Base-by-base conservation (phyloP, 2,329 filamentous ascomycete genomes). In the Thyridium curvatum region DNA sequence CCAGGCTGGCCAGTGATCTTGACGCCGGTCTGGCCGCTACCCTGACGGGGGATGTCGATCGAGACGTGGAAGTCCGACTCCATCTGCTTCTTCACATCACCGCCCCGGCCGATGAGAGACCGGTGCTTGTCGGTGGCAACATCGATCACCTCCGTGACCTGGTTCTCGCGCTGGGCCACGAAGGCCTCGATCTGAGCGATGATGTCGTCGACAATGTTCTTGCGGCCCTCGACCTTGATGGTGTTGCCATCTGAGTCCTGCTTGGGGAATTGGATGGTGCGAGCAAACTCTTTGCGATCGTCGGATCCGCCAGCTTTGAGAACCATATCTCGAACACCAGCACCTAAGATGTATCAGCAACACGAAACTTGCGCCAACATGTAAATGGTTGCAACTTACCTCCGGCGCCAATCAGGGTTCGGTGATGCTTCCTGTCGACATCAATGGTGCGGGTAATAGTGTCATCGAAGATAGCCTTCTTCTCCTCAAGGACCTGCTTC, bases 391-490 rank as follows among this genome's bases (percentile, higher is more conserved):
- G 7, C 35, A 52, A 69, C 85, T 67, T 74, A 90, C 89, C 93
- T 58, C 86, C 85, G 48, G 82, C 71, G 45, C 93, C 93, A 61
- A 98, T 98, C 47, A 98, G 72, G 39, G 83, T 78, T 64, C 84
- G 82, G 67, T 98, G 93, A 62, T 93, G 81, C 69, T 94, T 95
- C 69, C 88, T 86, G 51, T 97, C 90, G n/a, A 98, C 81, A 28
- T 94, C 85, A 35, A 98, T 71, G 12, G 81, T 88, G 66, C 84
- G 82, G 13, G 82, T 79, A 37, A 96, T 74, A n/a, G 87, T 95
- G 48, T 93, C 82, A 53, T 97, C 89, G 51, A 96, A 96, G 15
- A 89, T 73, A 44, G 82, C 83, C 39, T 85, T 84, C 66, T 90
- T 89, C 65, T 93, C 85, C 60, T 91, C 81, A 17, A 98, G 74